phyloP scores from a whole-genome alignment of 306 rosid species.

The Trifolium fragiferum region DNA sequence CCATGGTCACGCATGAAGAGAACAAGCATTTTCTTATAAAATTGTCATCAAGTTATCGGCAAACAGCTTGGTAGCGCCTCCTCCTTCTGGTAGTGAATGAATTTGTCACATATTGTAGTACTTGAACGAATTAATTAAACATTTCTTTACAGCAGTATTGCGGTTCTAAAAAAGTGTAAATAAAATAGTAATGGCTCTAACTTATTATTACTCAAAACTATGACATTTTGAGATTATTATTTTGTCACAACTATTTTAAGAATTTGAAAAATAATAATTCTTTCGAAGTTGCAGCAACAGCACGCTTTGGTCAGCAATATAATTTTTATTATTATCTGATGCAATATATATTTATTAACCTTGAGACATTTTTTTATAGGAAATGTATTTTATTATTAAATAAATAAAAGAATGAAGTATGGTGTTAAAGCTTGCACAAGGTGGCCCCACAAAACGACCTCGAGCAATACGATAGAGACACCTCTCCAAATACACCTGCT shows the following conservation, averaged over 20 bases:
- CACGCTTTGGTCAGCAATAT: conserved; percentile 81
- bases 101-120: too few species aligned
- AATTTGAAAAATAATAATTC: conserved; percentile 37
- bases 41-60: too few species aligned
- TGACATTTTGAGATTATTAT: background rate
- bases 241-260: conserved; percentile 35
- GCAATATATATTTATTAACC: background rate
- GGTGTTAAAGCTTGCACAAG: conserved; percentile 33
- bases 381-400: too few species aligned
- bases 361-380: too few species aligned
- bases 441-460: conserved; percentile 70
- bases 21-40: too few species aligned
- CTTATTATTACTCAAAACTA: background rate
- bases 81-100: too few species aligned
- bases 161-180: conserved; percentile 44
- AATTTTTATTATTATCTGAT: background rate
- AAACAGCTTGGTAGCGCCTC: too few species aligned
- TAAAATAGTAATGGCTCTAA: conserved; percentile 41
- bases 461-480: conserved; percentile 66
- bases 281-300: conserved; percentile 53
- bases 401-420: conserved; percentile 10
- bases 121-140: background rate
- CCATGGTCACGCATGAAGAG: too few species aligned
- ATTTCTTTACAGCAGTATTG: conserved; percentile 1
- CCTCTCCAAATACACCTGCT: conserved; percentile 67